phyloP scores from a whole-genome alignment of 2,329 filamentous ascomycete genomes.

The Fusarium sp. region DNA sequence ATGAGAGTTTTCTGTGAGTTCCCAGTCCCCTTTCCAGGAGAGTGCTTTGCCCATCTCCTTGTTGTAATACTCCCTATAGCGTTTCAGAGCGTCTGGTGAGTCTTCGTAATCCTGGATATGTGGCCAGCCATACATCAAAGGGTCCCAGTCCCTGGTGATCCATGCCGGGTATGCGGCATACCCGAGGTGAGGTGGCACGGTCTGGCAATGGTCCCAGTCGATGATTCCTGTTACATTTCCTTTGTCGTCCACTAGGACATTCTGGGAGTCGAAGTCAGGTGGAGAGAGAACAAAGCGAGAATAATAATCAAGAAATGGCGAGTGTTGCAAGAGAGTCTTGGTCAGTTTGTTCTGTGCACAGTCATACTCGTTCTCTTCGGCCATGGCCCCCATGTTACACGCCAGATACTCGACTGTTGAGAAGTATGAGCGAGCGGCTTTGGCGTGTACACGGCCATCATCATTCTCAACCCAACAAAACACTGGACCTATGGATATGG shows the following conservation, averaged over 20 bases:
- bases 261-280: slow-evolving; percentile 4
- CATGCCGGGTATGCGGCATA: neutral
- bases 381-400: neutral
- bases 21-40: neutral
- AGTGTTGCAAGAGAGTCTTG: neutral
- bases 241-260: neutral
- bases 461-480: neutral
- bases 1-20: neutral
- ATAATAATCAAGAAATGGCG: neutral
- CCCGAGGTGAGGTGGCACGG: neutral
- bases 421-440: neutral
- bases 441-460: neutral
- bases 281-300: neutral
- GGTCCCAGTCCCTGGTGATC: neutral
- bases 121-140: slow-evolving; percentile 11
- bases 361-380: neutral
- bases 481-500: neutral
- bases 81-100: neutral
- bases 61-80: neutral
- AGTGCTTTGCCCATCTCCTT: neutral
- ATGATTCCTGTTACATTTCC: neutral
- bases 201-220: slow-evolving; percentile 5
- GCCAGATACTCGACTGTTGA: neutral
- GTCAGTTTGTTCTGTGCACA: neutral
- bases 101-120: neutral